phyloP scores from a whole-genome alignment of 371 early-diverging fungal species.

The Parasitella parasitica region DNA sequence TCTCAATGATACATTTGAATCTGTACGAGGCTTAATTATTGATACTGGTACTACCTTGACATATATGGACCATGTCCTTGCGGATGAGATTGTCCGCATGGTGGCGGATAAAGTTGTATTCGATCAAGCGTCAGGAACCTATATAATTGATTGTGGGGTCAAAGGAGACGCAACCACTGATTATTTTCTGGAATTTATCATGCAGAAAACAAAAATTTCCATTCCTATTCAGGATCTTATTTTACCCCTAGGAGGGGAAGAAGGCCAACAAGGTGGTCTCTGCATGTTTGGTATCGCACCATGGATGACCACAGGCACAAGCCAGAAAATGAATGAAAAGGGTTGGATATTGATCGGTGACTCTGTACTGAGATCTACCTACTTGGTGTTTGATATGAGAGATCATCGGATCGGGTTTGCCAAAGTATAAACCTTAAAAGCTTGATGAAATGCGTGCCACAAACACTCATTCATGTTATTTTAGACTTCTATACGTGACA shows the following conservation, averaged over 20 bases:
- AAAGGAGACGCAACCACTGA: neutral
- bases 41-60: constrained; percentile 24
- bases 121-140: constrained; percentile 31
- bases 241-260: constrained; percentile 26
- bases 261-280: constrained; percentile 3
- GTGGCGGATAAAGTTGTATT: constrained; percentile 26
- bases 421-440: constrained; percentile 2
- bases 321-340: constrained; percentile 13
- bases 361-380: constrained; percentile 43
- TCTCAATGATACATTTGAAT: neutral
- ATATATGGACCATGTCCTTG: constrained; percentile 14
- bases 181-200: neutral
- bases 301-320: constrained; percentile 20
- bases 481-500: neutral
- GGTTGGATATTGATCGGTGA: constrained; percentile 44
- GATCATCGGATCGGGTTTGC: constrained; percentile 42
- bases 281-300: constrained; percentile 53
- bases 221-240: constrained; percentile 27
- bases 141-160: constrained; percentile 30
- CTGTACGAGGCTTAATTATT: constrained; percentile 25
- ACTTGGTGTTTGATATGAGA: constrained; percentile 49
- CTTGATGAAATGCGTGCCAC: neutral
- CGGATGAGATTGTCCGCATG: constrained; percentile 21
- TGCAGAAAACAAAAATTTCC: neutral
- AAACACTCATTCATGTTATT: neutral